Evolutionary conservation across 2,329 filamentous ascomycete genomes (phyloP), one percentile per base, ranked within the genome.

Genomic region (Stachybotrys elegans): DNA sequence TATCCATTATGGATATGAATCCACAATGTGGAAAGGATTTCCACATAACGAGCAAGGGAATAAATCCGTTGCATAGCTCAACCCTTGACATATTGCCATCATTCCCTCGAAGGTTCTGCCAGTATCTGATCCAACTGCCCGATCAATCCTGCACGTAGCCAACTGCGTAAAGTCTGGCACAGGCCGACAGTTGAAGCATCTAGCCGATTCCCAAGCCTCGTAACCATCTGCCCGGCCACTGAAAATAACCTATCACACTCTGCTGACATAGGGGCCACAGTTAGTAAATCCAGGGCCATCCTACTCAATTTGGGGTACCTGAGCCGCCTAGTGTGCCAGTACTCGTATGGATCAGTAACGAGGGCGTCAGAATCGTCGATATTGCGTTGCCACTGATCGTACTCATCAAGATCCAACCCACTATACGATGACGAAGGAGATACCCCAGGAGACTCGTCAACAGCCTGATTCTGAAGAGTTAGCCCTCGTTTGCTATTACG

Each of bases 171-270:
- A 29, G 25, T 29, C 25, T 29, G 25, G 25, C 25, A 29, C 25
- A 29, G 9, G 25, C 25, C 25, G 25, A 29, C n/a, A 29, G 25
- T 29, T 29, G 25, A 29, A 29, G 25, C 25, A 29, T 29, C 25
- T 29, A 29, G 25, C 25, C 25, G 25, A 29, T 29, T 29, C 25
- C 25, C n/a, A 29, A 9, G 25, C 25, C 25, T 29, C 25, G 25
- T 29, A 29, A 29, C 25, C 25, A 29, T 29, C 25, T 29, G 25
- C 25, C 25, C 25, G 25, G 25, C 25, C 25, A 29, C 48, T 29
- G 48, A 46, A 16, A 48, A 50, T 6, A 50, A 31, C 14, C 46
- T 40, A 31, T 50, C 42, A 29, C 41, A 51, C 41, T 51, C 48
- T 12, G 46, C 43, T 4, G 39, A 47, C 42, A 51, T 51, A 5